phyloP scores from a whole-genome alignment of 116 monocot species.

The Papilionanthe hybrid region DNA sequence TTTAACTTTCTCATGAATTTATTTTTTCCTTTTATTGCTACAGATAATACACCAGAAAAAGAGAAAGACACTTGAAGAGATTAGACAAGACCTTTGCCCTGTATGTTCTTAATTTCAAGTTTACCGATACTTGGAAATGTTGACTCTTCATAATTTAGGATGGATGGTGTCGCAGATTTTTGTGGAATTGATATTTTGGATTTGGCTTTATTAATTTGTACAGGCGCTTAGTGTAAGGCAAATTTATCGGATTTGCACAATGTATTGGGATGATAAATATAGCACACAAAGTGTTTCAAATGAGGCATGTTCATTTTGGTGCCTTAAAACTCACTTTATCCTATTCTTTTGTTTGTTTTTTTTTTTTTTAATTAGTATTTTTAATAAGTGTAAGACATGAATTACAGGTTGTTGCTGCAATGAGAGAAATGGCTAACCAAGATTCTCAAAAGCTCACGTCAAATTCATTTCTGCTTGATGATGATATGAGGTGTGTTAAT shows the following conservation, averaged over 20 bases:
- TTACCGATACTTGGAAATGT: background rate
- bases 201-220: constrained; percentile 3
- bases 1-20: background rate
- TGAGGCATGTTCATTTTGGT: constrained; percentile 49
- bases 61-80: constrained; percentile 84
- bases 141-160: background rate
- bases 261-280: constrained; percentile 99
- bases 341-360: background rate
- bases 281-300: constrained; percentile 88
- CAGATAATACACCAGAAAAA: constrained; percentile 95
- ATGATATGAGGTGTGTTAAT: constrained; percentile 75
- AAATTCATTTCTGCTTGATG: constrained; percentile 95
- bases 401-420: constrained; percentile 77
- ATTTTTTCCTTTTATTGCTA: constrained; percentile 9
- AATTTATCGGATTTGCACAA: constrained; percentile 96
- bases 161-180: background rate
- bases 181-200: background rate
- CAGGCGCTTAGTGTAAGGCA: constrained; percentile 88
- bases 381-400: background rate
- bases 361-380: background rate
- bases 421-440: constrained; percentile 85
- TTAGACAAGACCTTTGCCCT: constrained; percentile 88
- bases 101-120: constrained; percentile 21
- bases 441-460: constrained; percentile 73
- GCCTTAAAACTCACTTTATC: background rate